Conservation (phyloP, 1,284 basidiomycete species). For the Quambalaria eucalypti region DNA sequence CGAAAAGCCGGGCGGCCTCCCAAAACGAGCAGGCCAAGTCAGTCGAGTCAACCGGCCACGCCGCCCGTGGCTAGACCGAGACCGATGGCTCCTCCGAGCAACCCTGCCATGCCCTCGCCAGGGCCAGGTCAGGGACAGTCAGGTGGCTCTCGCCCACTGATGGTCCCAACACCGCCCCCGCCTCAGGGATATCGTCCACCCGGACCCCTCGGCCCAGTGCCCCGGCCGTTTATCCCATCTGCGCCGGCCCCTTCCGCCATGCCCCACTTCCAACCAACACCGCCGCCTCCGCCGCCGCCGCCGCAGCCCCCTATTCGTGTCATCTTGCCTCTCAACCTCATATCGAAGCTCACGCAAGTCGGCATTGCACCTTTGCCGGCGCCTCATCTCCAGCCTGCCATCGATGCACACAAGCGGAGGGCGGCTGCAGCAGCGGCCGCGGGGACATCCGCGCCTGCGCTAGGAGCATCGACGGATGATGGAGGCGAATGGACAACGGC, state of each 20-base stretch:
- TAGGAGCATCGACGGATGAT: not conserved
- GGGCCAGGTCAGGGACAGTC: not conserved
- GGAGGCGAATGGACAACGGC: slow-evolving; percentile 7
- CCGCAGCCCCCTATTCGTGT: slow-evolving; percentile 37
- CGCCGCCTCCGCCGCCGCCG: not conserved
- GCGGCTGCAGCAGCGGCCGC: not conserved
- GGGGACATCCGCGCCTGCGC: not conserved
- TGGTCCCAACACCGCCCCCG: no score
- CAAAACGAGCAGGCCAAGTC: not conserved
- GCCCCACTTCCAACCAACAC: no score
- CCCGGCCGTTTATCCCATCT: not conserved
- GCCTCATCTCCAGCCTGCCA: slow-evolving; percentile 23
- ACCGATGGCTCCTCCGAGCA: no score
- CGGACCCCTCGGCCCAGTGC: no score
- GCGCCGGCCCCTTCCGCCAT: not conserved
- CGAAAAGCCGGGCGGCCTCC: no score
- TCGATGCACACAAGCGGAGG: slow-evolving; percentile 5
- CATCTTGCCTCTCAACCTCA: slow-evolving; percentile 35
- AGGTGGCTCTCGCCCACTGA: slow-evolving; percentile 3
- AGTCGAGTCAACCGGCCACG: not conserved
- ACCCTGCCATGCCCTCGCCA: no score
- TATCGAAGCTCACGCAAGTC: slow-evolving; percentile 31
- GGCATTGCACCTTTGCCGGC: slow-evolving; percentile 36
- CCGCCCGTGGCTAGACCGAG: not conserved
- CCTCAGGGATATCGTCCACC: slow-evolving; percentile 1